A percentile compares a stretch with the other conserved stretches of the same genome.
phyloP scores from a whole-genome alignment of 371 early-diverging fungal genomes.

The Lichtheimia hyalospora region DNA sequence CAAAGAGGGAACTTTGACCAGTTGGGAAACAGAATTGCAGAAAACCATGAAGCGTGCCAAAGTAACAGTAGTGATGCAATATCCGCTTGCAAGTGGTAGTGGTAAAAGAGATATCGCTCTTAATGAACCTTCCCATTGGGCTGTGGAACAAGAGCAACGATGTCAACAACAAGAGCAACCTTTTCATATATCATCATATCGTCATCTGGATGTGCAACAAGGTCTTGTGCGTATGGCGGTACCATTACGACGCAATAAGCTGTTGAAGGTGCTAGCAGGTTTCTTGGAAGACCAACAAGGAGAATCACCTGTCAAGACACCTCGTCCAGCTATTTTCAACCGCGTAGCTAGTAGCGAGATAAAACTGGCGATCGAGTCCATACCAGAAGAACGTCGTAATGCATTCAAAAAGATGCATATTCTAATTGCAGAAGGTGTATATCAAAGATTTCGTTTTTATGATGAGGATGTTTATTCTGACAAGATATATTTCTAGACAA shows the following conservation, averaged over 20 bases:
- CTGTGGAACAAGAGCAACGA: too few relatives aligned
- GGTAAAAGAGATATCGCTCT: background rate
- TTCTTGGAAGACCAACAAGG: background rate
- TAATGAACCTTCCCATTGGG: too few relatives aligned
- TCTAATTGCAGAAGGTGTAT: slow-evolving; percentile 45
- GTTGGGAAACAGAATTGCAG: background rate
- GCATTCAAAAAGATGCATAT: slow-evolving; percentile 36
- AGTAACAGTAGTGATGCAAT: slow-evolving; percentile 34
- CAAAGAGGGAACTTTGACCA: slow-evolving; percentile 1
- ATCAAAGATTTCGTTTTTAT: background rate
- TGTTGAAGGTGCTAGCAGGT: slow-evolving; percentile 19
- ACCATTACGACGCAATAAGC: slow-evolving; percentile 50
- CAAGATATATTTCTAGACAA: slow-evolving; percentile 25
- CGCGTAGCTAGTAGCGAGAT: background rate
- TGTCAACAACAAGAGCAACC: too few relatives aligned
- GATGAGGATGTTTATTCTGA: background rate
- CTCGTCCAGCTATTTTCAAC: background rate
- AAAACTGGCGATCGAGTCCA: slow-evolving; percentile 2
- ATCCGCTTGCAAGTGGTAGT: slow-evolving; percentile 17
- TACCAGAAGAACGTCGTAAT: slow-evolving; percentile 29
- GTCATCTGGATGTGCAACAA: slow-evolving; percentile 7
- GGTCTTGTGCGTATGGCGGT: slow-evolving; percentile 45
- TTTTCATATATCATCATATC: too few relatives aligned
- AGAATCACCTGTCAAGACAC: background rate
- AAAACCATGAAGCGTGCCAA: slow-evolving; percentile 14